A percentile compares a stretch with the other conserved stretches of the same genome.
Conservation (phyloP, 2,329 filamentous ascomycete species). For the Aspergillus sojae region DNA sequence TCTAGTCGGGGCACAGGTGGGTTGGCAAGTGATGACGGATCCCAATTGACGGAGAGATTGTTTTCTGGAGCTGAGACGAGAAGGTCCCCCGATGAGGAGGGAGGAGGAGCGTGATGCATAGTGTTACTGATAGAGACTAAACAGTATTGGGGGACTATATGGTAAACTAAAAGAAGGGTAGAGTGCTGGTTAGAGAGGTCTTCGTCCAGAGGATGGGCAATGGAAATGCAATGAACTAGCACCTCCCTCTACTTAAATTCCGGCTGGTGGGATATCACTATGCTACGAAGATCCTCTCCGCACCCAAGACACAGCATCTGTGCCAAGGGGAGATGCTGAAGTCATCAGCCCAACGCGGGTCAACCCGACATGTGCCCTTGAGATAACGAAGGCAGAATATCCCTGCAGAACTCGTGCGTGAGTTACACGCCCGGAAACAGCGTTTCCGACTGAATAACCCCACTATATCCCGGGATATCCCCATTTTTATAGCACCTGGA, state of each 20-base stretch:
- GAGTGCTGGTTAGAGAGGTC: neutral
- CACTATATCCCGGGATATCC: neutral
- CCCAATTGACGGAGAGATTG: slow-evolving; percentile 18
- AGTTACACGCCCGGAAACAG: slow-evolving; percentile 8
- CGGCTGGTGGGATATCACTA: neutral
- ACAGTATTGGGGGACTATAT: neutral
- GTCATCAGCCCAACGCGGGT: slow-evolving; percentile 15
- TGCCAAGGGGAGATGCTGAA: slow-evolving; percentile 18
- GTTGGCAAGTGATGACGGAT: slow-evolving; percentile 11
- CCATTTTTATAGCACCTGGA: neutral
- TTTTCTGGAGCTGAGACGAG: slow-evolving; percentile 4
- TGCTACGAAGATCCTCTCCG: slow-evolving; percentile 9
- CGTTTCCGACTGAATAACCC: slow-evolving; percentile 2
- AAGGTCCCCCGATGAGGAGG: slow-evolving; percentile 11
- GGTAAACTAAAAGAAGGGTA: neutral
- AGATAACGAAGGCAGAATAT: neutral
- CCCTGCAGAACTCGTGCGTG: slow-evolving; percentile 12
- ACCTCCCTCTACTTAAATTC: slow-evolving; percentile 1
- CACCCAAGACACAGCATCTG: slow-evolving; percentile 11
- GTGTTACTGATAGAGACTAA: neutral
- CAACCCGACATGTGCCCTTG: slow-evolving; percentile 11
- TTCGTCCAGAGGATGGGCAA: neutral
- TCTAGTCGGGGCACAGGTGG: slow-evolving; percentile 1
- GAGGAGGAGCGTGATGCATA: slow-evolving; percentile 15
- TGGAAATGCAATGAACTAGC: neutral